phyloP scores from a whole-genome alignment of 2,329 filamentous ascomycete species.

The Alternaria triticimaculans region DNA sequence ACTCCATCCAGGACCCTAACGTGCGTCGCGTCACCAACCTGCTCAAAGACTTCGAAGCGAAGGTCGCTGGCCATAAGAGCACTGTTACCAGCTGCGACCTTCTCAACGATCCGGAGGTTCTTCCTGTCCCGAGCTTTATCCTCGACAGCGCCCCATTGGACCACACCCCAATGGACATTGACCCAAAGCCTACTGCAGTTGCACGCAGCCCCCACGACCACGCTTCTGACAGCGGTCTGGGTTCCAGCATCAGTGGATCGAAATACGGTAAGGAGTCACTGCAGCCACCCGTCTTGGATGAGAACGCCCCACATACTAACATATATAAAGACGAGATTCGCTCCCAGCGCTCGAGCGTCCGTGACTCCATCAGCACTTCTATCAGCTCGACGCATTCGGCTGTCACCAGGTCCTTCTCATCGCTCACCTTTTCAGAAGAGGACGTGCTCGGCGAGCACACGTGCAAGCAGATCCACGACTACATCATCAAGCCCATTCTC shows the following conservation, averaged over 20 bases:
- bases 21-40: slow-evolving; percentile 54
- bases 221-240: slow-evolving; percentile 86
- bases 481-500: slow-evolving; percentile 77
- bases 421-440: slow-evolving; percentile 44
- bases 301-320: slow-evolving; percentile 35
- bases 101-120: slow-evolving; percentile 57
- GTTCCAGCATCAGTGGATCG: slow-evolving; percentile 75
- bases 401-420: slow-evolving; percentile 55
- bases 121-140: slow-evolving; percentile 56
- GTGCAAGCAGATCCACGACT: slow-evolving; percentile 78
- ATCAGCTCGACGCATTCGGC: slow-evolving; percentile 46
- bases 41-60: slow-evolving; percentile 55
- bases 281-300: slow-evolving; percentile 24
- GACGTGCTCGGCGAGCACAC: slow-evolving; percentile 72
- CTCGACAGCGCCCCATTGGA: slow-evolving; percentile 47
- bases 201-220: slow-evolving; percentile 64
- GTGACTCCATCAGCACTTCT: slow-evolving; percentile 49
- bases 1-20: slow-evolving; percentile 54
- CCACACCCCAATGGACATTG: slow-evolving; percentile 47
- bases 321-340: slow-evolving; percentile 44
- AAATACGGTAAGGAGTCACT: slow-evolving; percentile 48
- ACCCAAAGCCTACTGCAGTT: slow-evolving; percentile 49
- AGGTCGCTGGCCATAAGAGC: slow-evolving; percentile 46
- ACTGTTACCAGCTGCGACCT: slow-evolving; percentile 46
- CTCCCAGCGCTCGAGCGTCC: slow-evolving; percentile 36